Evolutionary conservation across 805 yeast species (phyloP).

Genomic region (Cyberlindnera mississippiensis): DNA sequence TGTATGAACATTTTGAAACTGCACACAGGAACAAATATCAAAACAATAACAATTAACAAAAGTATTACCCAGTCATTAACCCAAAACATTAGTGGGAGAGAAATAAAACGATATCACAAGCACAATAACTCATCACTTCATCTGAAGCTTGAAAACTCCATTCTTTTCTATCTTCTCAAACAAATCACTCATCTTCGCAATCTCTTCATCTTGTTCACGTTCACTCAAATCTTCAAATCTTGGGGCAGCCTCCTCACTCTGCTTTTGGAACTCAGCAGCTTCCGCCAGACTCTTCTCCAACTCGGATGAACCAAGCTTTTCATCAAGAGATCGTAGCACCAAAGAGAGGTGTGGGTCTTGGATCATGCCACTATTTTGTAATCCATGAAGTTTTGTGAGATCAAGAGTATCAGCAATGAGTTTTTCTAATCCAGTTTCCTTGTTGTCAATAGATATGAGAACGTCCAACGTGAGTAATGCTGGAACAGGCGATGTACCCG

Average conservation of each 20-base stretch:
- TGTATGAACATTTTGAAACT: too few species aligned
- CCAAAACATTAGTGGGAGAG: not conserved
- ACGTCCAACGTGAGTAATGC: constrained; percentile 18
- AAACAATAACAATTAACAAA: not conserved
- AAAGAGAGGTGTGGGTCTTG: constrained; percentile 20
- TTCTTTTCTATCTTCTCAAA: constrained; percentile 26
- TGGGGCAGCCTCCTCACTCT: constrained; percentile 9
- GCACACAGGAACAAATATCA: too few species aligned
- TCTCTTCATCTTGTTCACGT: constrained; percentile 26
- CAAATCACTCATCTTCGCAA: constrained; percentile 24
- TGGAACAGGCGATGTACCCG: constrained; percentile 13
- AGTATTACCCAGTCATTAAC: not conserved
- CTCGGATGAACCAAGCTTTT: constrained; percentile 1
- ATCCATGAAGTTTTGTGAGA: constrained; percentile 6
- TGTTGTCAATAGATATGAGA: constrained; percentile 29
- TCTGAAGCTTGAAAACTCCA: constrained; percentile 26
- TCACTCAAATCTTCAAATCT: constrained; percentile 26
- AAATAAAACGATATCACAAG: not conserved
- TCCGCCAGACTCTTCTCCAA: not conserved
- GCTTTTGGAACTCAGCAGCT: constrained; percentile 7
- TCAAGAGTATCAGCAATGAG: constrained; percentile 16
- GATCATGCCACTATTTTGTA: constrained; percentile 1
- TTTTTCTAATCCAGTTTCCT: constrained; percentile 27
- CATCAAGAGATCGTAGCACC: constrained; percentile 8
- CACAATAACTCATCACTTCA: constrained; percentile 14